Base-by-base conservation (phyloP, 768 basidiomycete species). In the Mycena albidolilacea region DNA sequence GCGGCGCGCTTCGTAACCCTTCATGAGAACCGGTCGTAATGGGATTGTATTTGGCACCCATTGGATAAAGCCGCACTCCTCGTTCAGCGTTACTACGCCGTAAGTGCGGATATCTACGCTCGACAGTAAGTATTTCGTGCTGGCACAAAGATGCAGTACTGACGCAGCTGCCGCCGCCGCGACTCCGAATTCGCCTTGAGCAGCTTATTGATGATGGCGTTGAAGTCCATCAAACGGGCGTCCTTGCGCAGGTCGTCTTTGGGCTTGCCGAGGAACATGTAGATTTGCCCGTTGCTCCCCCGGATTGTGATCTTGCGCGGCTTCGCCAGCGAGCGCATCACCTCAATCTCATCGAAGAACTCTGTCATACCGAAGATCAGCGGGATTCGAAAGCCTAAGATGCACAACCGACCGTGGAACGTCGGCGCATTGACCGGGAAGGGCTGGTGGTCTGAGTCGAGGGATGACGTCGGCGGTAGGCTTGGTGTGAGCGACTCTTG, bases 211-310 rank as follows among this genome's bases (percentile, higher is more conserved):
- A 99, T 97, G 82, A 99, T 97, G 4, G 94, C 90, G 78, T 98
- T 97, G 83, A 99, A 95, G 79, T 99, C 98, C 97, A 99, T 99
- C 66, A 99, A 82, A 7, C 98, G 90, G 0, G 97, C 97, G 78
- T 99, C 98, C 85, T 99, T 99, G 48, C 98, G 89, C 41, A 99
- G 86, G 82, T 99, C 98, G 80, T 99, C 98, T 81, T 96, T 96
- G 9, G 97, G 97, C 81, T 99, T 99, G 64, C 95, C 95, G 8
- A 99, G 87, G 85, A 99, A 98, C 83, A 91, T 92, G 84, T 98
- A 98, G 12, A 84, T 84, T 69, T 92, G 90, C 1, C 96, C 96
- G 78, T 99, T 90, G 75, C 90, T 92, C 0, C 95, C 97, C 38
- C 83, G 84, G 60, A 99, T 93, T 0, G 91, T 92, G 71, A 99